Base-by-base conservation (phyloP, 106 monocot species). In the Dioscorea zingiberensis region DNA sequence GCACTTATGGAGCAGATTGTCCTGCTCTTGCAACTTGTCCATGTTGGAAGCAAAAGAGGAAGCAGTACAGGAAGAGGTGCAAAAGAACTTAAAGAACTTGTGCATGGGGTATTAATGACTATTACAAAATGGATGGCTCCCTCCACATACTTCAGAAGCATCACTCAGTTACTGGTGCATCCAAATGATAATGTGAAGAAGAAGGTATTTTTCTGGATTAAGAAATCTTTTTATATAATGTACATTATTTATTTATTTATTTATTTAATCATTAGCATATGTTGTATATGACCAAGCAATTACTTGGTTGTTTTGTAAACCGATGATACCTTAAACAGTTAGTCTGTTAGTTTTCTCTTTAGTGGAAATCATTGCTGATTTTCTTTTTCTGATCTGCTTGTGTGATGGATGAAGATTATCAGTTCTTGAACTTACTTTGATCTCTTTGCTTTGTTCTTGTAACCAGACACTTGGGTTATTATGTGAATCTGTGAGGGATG, bases 1-100 rank as follows among this genome's bases (percentile, higher is more conserved):
- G 68, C 54, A 49, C 79, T 97, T 73, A 61, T 97, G 88, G 88
- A 88, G 83, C 72, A 84, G 65, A 69, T 88, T 67, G 66, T 97
- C 38, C 38, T 84, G 72, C 74, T 74, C 38, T 64, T 79, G 69
- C 81, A 81, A 64, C 15, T 57, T 71, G 55, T 69, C 32, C 62
- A 62, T 70, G 45, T 56, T 46, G 81, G 63, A 82, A 70, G 69
- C 47, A 81, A 73, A 64, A 65, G 77, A 69, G 28, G 59, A n/a
- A n/a, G n/a, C n/a, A n/a, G n/a, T n/a, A n/a, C n/a, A n/a, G n/a
- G n/a, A 49, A 65, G 71, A 73, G 25, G 44, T 16, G 44, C 59
- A 15, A 88, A 74, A 21, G 70, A 69, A 49, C 44, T 86, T 38
- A 82, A 75, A 25, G 81, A 86, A 54, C 74, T 47, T 45, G 77